phyloP scores from a whole-genome alignment of 2,329 filamentous ascomycete genomes.

The Trichophyton simii region DNA sequence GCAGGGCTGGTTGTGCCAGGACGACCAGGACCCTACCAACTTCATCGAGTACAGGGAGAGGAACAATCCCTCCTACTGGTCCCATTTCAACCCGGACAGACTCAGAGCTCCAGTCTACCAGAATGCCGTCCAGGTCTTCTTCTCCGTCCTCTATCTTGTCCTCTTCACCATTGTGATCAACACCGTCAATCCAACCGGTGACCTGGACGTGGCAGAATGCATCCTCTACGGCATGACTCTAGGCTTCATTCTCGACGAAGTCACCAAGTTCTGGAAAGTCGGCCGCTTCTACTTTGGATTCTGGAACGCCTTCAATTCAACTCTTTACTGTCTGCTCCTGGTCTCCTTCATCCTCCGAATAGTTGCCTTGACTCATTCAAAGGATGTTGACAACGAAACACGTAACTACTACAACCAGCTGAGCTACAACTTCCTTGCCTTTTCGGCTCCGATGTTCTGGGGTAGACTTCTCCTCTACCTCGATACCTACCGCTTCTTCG shows the following conservation, averaged over 20 bases:
- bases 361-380: slow-evolving; percentile 57
- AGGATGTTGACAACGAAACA: slow-evolving; percentile 35
- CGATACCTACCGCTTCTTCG: slow-evolving; percentile 89
- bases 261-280: slow-evolving; percentile 84
- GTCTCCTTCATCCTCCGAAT: slow-evolving; percentile 69
- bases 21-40: slow-evolving; percentile 75
- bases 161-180: slow-evolving; percentile 89
- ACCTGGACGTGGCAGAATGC: slow-evolving; percentile 71
- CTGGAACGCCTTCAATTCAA: slow-evolving; percentile 90
- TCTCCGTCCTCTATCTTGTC: slow-evolving; percentile 69
- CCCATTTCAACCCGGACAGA: slow-evolving; percentile 83
- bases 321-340: slow-evolving; percentile 65
- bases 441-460: slow-evolving; percentile 95
- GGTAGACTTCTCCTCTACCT: slow-evolving; percentile 81
- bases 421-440: slow-evolving; percentile 89
- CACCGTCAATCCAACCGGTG: slow-evolving; percentile 73
- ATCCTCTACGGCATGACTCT: slow-evolving; percentile 83
- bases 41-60: slow-evolving; percentile 82
- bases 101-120: slow-evolving; percentile 90
- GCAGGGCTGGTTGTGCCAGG: slow-evolving; percentile 93
- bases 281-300: slow-evolving; percentile 85
- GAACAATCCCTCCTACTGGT: slow-evolving; percentile 62
- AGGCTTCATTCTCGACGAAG: slow-evolving; percentile 80
- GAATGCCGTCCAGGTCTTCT: slow-evolving; percentile 73
- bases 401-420: slow-evolving; percentile 60